phyloP scores from a whole-genome alignment of 2,329 filamentous ascomycete genomes.

The Tympanopsis confertula region DNA sequence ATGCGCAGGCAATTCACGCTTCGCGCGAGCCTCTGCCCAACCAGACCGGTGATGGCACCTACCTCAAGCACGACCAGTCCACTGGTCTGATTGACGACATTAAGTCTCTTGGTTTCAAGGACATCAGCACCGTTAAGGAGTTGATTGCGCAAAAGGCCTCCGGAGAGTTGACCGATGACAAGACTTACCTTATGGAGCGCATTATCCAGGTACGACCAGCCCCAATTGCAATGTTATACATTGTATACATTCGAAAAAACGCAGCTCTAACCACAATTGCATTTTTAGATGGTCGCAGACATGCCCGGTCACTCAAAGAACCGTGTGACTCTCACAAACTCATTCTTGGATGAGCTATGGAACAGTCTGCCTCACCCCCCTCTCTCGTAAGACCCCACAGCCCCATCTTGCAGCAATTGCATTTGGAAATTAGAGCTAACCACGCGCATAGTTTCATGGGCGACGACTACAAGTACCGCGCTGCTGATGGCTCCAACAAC shows the following conservation, averaged over 20 bases:
- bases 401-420: too few relatives aligned
- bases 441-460: slow-evolving; percentile 6
- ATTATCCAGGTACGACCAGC: slow-evolving; percentile 5
- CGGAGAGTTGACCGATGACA: slow-evolving; percentile 7
- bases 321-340: slow-evolving; percentile 6
- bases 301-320: slow-evolving; percentile 6
- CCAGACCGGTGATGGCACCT: background rate
- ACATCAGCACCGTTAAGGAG: slow-evolving; percentile 7
- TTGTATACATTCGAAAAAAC: background rate
- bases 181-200: slow-evolving; percentile 6
- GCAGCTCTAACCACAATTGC: background rate
- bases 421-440: too few relatives aligned
- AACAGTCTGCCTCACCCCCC: slow-evolving; percentile 8
- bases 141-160: slow-evolving; percentile 4
- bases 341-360: slow-evolving; percentile 9
- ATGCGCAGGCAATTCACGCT: slow-evolving; percentile 1
- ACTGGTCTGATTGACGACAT: slow-evolving; percentile 6
- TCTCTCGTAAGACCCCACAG: slow-evolving; percentile 1
- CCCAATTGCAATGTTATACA: background rate
- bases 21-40: background rate
- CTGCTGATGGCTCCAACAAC: slow-evolving; percentile 9
- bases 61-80: slow-evolving; percentile 1
- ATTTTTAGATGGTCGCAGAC: slow-evolving; percentile 5
- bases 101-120: slow-evolving; percentile 8
- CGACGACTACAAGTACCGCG: slow-evolving; percentile 8